A percentile compares a stretch with the other conserved stretches of the same genome.
These are phyloP conservation scores for Alnus rubra DNA, from an alignment of 306 rosid species.

Conservation along the genomic window DNA sequence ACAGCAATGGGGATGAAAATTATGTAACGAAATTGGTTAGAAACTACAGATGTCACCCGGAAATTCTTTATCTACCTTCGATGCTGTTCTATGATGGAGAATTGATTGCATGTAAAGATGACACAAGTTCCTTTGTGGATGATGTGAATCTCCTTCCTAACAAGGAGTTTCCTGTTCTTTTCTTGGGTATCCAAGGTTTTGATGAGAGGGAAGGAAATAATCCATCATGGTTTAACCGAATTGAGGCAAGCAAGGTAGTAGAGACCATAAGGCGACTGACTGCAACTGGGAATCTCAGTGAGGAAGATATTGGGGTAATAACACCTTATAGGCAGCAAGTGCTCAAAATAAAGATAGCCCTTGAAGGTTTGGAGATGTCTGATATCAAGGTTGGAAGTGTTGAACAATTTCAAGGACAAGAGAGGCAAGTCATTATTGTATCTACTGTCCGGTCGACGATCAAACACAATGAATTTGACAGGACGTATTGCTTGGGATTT, in stretches of 20 bases:
- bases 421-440: constrained; percentile 75
- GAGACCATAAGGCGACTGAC: constrained; percentile 56
- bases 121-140: constrained; percentile 35
- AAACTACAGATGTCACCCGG: constrained; percentile 89
- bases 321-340: constrained; percentile 95
- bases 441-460: constrained; percentile 96
- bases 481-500: constrained; percentile 77
- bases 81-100: constrained; percentile 65
- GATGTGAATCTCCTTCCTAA: constrained; percentile 64
- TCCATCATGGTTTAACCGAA: constrained; percentile 98
- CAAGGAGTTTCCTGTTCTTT: constrained; percentile 77
- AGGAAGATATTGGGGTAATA: constrained; percentile 82
- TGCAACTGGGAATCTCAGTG: constrained; percentile 42
- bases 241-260: constrained; percentile 82
- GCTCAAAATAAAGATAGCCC: constrained; percentile 64
- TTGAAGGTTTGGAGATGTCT: constrained; percentile 59
- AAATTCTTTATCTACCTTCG: constrained; percentile 80
- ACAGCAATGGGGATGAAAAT: constrained; percentile 53
- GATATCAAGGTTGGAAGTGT: constrained; percentile 87
- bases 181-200: constrained; percentile 93
- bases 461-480: constrained; percentile 88
- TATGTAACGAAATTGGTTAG: constrained; percentile 65
- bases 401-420: constrained; percentile 96
- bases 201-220: constrained; percentile 97
- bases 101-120: constrained; percentile 75